Conservation (phyloP, 2,329 filamentous ascomycete species). For the Paecilomyces sp. region DNA sequence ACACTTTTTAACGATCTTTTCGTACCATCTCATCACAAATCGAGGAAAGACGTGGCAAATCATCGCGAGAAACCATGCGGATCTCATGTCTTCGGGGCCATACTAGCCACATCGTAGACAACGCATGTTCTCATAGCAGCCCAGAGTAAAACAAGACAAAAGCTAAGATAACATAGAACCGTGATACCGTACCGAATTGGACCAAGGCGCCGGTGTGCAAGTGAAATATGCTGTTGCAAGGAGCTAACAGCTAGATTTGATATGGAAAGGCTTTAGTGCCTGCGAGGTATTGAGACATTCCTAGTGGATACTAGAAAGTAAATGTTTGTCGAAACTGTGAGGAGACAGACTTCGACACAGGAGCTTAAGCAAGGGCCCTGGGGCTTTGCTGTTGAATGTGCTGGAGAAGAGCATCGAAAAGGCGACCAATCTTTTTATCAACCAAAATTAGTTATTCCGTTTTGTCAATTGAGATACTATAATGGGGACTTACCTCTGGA, state of each 20-base stretch:
- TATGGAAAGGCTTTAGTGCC: background rate
- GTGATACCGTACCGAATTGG: background rate
- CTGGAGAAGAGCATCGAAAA: conserved; percentile 38
- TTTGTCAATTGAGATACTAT: conserved; percentile 1
- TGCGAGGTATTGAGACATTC: background rate
- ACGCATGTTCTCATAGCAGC: background rate
- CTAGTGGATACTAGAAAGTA: background rate
- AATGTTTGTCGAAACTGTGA: background rate
- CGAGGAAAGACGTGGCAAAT: conserved; percentile 10
- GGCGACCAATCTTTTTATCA: conserved; percentile 32
- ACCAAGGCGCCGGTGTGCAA: background rate
- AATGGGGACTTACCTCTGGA: conserved; percentile 60
- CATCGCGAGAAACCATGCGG: conserved; percentile 11
- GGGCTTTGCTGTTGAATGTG: conserved; percentile 44
- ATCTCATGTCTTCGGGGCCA: conserved; percentile 13
- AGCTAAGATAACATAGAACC: conserved; percentile 11
- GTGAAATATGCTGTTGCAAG: background rate
- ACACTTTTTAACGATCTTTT: conserved; percentile 30
- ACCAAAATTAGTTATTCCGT: background rate
- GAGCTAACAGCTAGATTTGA: conserved; percentile 5
- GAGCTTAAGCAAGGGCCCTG: conserved; percentile 23
- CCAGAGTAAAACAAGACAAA: conserved; percentile 9
- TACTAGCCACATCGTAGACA: conserved; percentile 17
- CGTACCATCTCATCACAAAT: conserved; percentile 24
- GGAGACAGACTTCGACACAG: background rate